These are phyloP conservation scores for Russula foetens DNA, from an alignment of 768 basidiomycete genomes.

Conservation along the genomic window DNA sequence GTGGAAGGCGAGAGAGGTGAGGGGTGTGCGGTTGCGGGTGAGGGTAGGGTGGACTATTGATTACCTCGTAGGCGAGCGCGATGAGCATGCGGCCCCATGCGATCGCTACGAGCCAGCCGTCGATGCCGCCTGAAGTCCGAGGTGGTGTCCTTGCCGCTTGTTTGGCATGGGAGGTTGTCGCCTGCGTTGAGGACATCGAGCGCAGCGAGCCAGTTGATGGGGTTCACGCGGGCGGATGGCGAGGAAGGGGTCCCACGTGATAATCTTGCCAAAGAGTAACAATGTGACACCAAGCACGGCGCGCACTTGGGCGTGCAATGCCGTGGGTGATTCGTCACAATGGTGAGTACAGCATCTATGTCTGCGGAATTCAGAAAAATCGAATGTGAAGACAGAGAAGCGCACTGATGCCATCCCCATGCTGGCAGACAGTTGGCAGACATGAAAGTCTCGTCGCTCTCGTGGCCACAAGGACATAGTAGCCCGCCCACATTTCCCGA, in stretches of 20 bases:
- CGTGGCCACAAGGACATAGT: too few species aligned
- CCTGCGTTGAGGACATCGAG: slow-evolving; percentile 66
- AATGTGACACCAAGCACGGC: slow-evolving; percentile 56
- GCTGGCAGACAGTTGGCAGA: too few species aligned
- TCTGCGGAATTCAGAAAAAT: too few species aligned
- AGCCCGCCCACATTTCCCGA: too few species aligned
- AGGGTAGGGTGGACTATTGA: slow-evolving; percentile 8
- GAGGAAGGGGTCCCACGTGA: slow-evolving; percentile 43
- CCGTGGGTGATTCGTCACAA: slow-evolving; percentile 45
- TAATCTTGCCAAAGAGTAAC: slow-evolving; percentile 54
- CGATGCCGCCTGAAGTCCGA: slow-evolving; percentile 21
- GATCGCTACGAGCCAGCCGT: slow-evolving; percentile 64
- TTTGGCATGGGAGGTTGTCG: slow-evolving; percentile 47
- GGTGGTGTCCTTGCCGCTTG: slow-evolving; percentile 9
- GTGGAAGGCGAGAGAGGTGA: slow-evolving; percentile 22
- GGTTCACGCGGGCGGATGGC: slow-evolving; percentile 48
- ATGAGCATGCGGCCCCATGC: slow-evolving; percentile 61
- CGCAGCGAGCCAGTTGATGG: slow-evolving; percentile 54
- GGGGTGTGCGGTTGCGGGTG: too few species aligned
- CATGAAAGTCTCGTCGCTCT: too few species aligned
- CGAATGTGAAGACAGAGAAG: too few species aligned
- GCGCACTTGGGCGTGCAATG: too few species aligned
- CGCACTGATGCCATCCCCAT: too few species aligned
- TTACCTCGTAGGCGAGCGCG: slow-evolving; percentile 44
- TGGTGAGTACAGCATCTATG: too few species aligned